These are phyloP conservation scores for Anthracocystis walkeri DNA, from an alignment of 1,284 basidiomycete species.

Conservation along the genomic window DNA sequence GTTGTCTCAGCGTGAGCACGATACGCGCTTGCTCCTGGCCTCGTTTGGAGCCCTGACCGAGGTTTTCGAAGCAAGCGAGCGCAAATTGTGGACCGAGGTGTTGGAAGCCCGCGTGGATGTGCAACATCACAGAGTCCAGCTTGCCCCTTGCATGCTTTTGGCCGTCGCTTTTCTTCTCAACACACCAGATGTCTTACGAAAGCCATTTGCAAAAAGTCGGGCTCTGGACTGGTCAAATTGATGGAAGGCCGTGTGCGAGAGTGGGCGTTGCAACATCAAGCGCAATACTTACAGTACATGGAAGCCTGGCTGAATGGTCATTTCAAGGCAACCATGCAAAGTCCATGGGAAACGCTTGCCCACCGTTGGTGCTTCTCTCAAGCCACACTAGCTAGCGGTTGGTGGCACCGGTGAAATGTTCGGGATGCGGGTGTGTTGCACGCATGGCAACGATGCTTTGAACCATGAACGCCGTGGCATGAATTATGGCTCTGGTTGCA, in stretches of 20 bases:
- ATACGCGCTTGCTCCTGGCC: too few relatives aligned
- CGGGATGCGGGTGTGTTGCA: not conserved
- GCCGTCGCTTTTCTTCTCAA: not conserved
- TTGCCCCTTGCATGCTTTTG: not conserved
- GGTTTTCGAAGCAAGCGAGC: not conserved
- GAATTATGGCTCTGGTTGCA: not conserved
- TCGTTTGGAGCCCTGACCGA: too few relatives aligned
- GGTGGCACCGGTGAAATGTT: not conserved
- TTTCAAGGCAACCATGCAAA: not conserved
- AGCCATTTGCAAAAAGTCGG: not conserved
- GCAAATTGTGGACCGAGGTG: slow-evolving; percentile 4
- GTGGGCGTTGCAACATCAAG: not conserved
- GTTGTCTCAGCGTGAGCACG: too few relatives aligned
- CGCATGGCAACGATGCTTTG: not conserved
- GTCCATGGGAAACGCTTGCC: not conserved
- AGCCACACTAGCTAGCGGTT: not conserved
- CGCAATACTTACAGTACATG: not conserved
- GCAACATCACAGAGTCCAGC: not conserved
- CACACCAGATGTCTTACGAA: not conserved
- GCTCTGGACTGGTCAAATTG: not conserved
- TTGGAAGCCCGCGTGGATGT: not conserved
- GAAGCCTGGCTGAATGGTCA: not conserved
- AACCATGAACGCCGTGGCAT: not conserved
- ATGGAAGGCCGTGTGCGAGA: not conserved
- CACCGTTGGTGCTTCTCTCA: not conserved